Conservation (phyloP, 768 basidiomycete species). For the Kwoniella newhampshirensis region DNA sequence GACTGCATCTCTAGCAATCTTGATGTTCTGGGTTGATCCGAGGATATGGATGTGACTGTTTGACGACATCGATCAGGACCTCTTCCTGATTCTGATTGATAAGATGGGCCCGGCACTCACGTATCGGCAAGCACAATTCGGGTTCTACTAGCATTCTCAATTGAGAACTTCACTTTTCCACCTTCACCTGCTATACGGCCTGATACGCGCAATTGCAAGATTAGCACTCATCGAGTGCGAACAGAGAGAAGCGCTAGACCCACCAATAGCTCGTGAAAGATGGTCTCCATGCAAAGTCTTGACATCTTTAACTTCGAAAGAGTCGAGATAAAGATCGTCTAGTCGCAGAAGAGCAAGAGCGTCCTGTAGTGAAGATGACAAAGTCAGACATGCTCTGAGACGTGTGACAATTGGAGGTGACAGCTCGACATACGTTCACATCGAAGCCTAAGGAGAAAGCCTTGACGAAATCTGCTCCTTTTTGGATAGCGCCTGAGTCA, state of each 20-base stretch:
- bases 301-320: slow-evolving; percentile 98
- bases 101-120: slow-evolving; percentile 59
- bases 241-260: slow-evolving; percentile 23
- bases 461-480: slow-evolving; percentile 95
- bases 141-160: slow-evolving; percentile 93
- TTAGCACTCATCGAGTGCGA: background rate
- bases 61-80: background rate
- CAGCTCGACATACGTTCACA: slow-evolving; percentile 71
- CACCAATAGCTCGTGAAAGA: slow-evolving; percentile 93
- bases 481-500: slow-evolving; percentile 88
- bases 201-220: slow-evolving; percentile 47
- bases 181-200: slow-evolving; percentile 98
- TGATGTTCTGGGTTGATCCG: slow-evolving; percentile 98
- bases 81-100: background rate
- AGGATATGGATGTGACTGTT: slow-evolving; percentile 94
- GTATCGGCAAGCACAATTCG: slow-evolving; percentile 98
- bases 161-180: slow-evolving; percentile 97
- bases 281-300: slow-evolving; percentile 98
- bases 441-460: slow-evolving; percentile 94
- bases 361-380: slow-evolving; percentile 60
- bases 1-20: slow-evolving; percentile 92
- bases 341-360: slow-evolving; percentile 90
- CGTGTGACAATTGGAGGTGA: background rate
- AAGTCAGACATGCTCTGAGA: background rate
- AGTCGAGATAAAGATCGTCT: slow-evolving; percentile 96